A percentile compares a stretch with the other conserved stretches of the same genome.
Evolutionary conservation across 192 early-diverging fungal species (phyloP).

Genomic region (Piromyces sp.): DNA sequence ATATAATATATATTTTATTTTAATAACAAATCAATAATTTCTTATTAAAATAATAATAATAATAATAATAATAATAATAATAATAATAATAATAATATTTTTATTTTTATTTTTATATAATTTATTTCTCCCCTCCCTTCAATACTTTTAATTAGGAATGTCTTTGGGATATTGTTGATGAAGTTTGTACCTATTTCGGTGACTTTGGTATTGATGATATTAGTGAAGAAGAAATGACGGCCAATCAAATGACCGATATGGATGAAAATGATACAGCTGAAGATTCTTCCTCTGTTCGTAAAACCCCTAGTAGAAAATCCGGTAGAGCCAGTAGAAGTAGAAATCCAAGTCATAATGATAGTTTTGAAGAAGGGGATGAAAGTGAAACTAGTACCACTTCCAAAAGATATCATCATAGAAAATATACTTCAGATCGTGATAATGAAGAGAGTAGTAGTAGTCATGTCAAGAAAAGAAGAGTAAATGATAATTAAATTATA

Average conservation of each 20-base stretch:
- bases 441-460: background rate
- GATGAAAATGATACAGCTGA: background rate
- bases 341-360: background rate
- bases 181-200: constrained; percentile 24
- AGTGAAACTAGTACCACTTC: background rate
- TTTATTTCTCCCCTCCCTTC: no score
- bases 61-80: no score
- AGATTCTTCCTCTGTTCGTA: background rate
- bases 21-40: no score
- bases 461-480: background rate
- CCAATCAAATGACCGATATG: background rate
- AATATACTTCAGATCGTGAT: background rate
- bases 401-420: background rate
- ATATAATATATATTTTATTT: no score
- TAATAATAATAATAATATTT: background rate
- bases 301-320: background rate
- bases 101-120: background rate
- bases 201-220: constrained; percentile 1
- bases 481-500: background rate
- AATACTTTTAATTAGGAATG: no score
- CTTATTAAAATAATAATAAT: no score
- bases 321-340: background rate
- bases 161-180: constrained; percentile 42
- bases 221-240: background rate
- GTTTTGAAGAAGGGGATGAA: background rate